Percentiles rank a stretch among this genome's conserved stretches.
Evolutionary conservation across 2,329 filamentous ascomycete species (phyloP).

Genomic region (Fonsecaea nubica): DNA sequence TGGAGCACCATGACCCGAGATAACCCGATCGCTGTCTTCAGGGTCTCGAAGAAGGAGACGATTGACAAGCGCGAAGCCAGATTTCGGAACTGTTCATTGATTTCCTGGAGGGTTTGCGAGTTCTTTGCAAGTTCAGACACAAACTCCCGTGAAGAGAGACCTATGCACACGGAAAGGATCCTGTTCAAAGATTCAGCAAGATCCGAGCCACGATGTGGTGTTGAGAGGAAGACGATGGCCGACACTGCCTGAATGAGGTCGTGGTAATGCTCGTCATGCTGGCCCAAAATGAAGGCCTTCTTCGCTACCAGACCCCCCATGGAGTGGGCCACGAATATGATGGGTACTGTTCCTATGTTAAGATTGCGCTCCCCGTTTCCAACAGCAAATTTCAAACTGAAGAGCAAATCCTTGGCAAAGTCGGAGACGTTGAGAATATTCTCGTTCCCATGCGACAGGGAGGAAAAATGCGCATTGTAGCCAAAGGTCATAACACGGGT

Average conservation of each 20-base stretch:
- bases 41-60: slow-evolving; percentile 55
- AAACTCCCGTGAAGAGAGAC: slow-evolving; percentile 45
- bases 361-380: neutral
- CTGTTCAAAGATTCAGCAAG: slow-evolving; percentile 39
- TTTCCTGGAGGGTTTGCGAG: slow-evolving; percentile 46
- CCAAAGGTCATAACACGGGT: slow-evolving; percentile 41
- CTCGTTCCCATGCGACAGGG: neutral
- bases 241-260: neutral
- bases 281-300: slow-evolving; percentile 19
- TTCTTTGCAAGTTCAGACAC: slow-evolving; percentile 49
- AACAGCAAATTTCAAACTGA: neutral
- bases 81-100: slow-evolving; percentile 57
- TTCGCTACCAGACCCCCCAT: slow-evolving; percentile 33
- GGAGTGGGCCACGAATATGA: slow-evolving; percentile 29
- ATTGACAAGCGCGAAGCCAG: slow-evolving; percentile 46
- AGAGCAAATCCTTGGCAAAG: slow-evolving; percentile 32
- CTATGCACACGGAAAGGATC: slow-evolving; percentile 45
- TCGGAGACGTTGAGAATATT: slow-evolving; percentile 12
- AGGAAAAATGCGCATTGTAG: slow-evolving; percentile 36
- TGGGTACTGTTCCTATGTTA: slow-evolving; percentile 13
- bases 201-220: slow-evolving; percentile 43
- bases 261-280: slow-evolving; percentile 11
- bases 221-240: slow-evolving; percentile 42
- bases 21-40: slow-evolving; percentile 41
- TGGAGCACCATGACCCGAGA: slow-evolving; percentile 40